Base-by-base conservation (phyloP, 1,284 basidiomycete genomes). In the Tilletiaria anomala region DNA sequence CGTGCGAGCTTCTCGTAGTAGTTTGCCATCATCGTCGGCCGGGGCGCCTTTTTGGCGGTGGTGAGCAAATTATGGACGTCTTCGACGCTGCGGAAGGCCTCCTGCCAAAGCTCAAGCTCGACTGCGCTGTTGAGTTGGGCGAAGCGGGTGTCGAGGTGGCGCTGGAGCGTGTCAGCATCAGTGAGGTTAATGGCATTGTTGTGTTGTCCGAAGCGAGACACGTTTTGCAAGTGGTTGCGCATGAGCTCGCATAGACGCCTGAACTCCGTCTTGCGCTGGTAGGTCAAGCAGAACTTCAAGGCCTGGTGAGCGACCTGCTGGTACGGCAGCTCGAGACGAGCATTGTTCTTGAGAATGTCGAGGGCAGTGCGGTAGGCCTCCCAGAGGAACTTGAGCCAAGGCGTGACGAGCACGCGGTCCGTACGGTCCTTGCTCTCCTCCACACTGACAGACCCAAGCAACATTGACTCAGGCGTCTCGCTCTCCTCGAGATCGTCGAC, bases 91-190 rank as follows among this genome's bases (percentile, higher is more conserved):
- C 93, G 83, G 78, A 96, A 99, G 4, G 88, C 91, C 69, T 97
- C 91, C 68, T 96, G 91, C 93, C 91, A 99, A 37, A 97, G 76
- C 71, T 99, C 93, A 51, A 99, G 80, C 69, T 96, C 87, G 51
- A 96, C 89, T 6, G 89, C 89, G n/a, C 86, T 83, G 67, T 91
- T 88, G 52, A 99, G 79, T 73, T 97, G 91, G 24, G 87, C 83
- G 68, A 97, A 96, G 46, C 93, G 86, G 15, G 88, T 96, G 69
- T 97, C 93, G 48, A 99, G 81, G 70, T 96, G 86, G 57, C 87
- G 87, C 66, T 93, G 84, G 35, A 99, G 80, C 16, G 83, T 94
- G 58, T 97, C 93, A 22, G 89, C 77, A 68, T 99, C 93, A 47
- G 83, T 79, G 36, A 99, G 80, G 72, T 97, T 96, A 76, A 99